Evolutionary conservation across 345 rosid genomes (phyloP).

Genomic region (Alliaria petiolata): DNA sequence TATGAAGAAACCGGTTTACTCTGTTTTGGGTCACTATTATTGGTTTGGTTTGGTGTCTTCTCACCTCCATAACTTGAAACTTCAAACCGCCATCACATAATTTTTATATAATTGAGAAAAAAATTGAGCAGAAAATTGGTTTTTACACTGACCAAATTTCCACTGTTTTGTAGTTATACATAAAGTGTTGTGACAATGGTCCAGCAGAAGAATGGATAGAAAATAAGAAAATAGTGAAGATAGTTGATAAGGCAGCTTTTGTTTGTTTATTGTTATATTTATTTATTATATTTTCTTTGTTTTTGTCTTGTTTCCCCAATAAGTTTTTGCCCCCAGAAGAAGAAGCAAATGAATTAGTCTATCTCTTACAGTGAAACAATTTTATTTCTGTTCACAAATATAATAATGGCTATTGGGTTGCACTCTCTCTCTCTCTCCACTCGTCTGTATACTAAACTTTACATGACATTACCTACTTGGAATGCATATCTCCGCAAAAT

Average conservation of each 20-base stretch:
- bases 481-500: constrained; percentile 2
- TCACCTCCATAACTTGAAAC: neutral
- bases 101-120: neutral
- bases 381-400: constrained; percentile 42
- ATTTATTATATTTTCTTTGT: neutral
- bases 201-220: constrained; percentile 12
- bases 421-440: constrained; percentile 26
- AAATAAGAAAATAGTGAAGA: constrained; percentile 8
- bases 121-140: neutral
- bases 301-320: neutral
- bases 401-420: constrained; percentile 58
- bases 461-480: constrained; percentile 3
- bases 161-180: neutral
- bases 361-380: constrained; percentile 47
- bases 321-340: constrained; percentile 28
- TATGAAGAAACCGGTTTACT: constrained; percentile 9
- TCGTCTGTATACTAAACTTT: neutral
- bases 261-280: neutral
- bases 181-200: constrained; percentile 14
- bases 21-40: constrained; percentile 4
- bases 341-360: constrained; percentile 32
- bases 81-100: neutral
- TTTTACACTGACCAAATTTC: neutral
- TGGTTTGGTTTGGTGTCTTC: neutral
- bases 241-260: constrained; percentile 25